A percentile compares a stretch with the other conserved stretches of the same genome.
Evolutionary conservation across 2,329 filamentous ascomycete species (phyloP).

Genomic region (Blastomyces gilchristii): DNA sequence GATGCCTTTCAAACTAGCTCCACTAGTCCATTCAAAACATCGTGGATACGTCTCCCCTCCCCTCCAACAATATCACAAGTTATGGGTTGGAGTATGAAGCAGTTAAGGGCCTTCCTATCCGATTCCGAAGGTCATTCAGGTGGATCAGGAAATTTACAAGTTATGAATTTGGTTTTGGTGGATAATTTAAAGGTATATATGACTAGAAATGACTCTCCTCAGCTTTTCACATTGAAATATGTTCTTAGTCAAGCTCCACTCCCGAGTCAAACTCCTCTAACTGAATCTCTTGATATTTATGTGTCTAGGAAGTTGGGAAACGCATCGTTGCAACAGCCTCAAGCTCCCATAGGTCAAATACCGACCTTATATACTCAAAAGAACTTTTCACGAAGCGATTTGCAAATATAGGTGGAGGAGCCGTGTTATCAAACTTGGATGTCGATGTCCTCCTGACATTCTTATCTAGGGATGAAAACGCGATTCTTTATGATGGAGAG

Average conservation of each 20-base stretch:
- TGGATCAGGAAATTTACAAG: conserved; percentile 27
- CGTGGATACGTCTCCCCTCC: conserved; percentile 46
- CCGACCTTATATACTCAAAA: conserved; percentile 59
- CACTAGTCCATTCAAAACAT: conserved; percentile 61
- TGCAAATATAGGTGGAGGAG: conserved; percentile 40
- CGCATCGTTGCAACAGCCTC: conserved; percentile 41
- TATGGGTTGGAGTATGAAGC: conserved; percentile 63
- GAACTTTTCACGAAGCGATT: conserved; percentile 54
- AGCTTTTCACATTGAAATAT: neutral
- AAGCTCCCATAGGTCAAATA: conserved; percentile 39
- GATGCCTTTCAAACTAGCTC: conserved; percentile 55
- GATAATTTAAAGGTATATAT: conserved; percentile 47
- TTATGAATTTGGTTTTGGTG: conserved; percentile 38
- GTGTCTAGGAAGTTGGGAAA: conserved; percentile 42
- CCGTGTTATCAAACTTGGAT: conserved; percentile 51
- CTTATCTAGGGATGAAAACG: conserved; percentile 55
- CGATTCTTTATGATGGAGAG: conserved; percentile 39
- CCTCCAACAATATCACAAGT: conserved; percentile 55
- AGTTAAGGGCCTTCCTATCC: conserved; percentile 50
- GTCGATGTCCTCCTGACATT: conserved; percentile 60
- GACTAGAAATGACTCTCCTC: neutral
- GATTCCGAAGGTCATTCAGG: conserved; percentile 33
- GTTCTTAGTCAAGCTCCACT: neutral
- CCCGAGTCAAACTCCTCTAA: neutral
- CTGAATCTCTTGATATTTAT: neutral